Evolutionary conservation across 176 grass and related monocot genomes (phyloP), one percentile per base, ranked within the genome.

Genomic region (Cocos nucifera): DNA sequence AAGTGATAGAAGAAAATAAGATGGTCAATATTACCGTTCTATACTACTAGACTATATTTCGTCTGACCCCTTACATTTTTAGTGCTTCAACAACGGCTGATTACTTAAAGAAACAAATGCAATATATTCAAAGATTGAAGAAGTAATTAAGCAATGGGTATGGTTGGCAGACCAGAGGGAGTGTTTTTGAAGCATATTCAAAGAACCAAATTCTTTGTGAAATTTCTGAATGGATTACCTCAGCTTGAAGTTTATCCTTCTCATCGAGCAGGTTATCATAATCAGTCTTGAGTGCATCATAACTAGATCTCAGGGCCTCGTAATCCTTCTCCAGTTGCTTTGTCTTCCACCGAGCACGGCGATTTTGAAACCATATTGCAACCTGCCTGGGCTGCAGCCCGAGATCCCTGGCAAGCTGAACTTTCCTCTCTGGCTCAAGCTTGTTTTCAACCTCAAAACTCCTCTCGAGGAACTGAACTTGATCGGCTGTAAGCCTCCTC

Each of bases 331-430:
- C 58, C 7, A 61, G 58, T 16, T 61, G 58, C 58, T 61, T 61
- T 19, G 27, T 61, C 8, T 61, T 61, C 58, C 58, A 61, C 6
- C 58, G 58, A 9, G 58, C 58, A 39, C 58, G 58, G 9, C 58
- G 58, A 27, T 61, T 61, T 27, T 61, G 58, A 32, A 61, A 61
- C 58, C 58, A 61, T 30, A 61, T 61, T n/a, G 58, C 58, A 19
- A 61, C 28, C 58, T 61, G 58, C 20, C 27, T 35, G 25, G 58
- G 58, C 29, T 61, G 26, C 4, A 61, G 27, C 15, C 58, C 58
- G 17, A 61, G 58, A 17, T 61, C 58, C 17, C 17, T 61, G 18
- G 58, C 58, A 32, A 61, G 58, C 58, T 61, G 26, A 29, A 39
- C n/a, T 32, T 61, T 61, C 58, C 58, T 27, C 17, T 61, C 58